Base-by-base conservation (phyloP, 2,329 filamentous ascomycete genomes). In the Xylariomycetidae sp. region DNA sequence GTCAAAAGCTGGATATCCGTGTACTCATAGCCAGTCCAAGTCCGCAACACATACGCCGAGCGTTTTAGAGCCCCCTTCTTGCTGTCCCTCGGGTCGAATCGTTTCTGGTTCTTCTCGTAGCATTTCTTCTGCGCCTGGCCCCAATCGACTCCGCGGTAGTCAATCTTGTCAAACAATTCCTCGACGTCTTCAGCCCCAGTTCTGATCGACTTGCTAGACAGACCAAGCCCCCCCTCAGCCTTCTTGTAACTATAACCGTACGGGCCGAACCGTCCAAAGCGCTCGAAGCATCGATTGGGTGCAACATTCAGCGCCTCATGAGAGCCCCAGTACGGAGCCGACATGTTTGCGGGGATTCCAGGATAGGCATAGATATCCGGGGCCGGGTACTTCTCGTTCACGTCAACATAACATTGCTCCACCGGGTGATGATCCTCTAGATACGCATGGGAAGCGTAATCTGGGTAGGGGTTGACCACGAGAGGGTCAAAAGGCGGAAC, bases 261-360 rank as follows among this genome's bases (percentile, higher is more conserved):
- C 0, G 80, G 77, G 1, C 80, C 80, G 5, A 84, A 61, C 30
- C 81, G 69, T 11, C 81, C 81, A 50, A 80, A 84, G 1, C 82
- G 70, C 48, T 86, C 82, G 50, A 82, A 85, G 55, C 82, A 86
- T n/a, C 82, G 64, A 44, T 82, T 72, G 34, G 80, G 66, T 14
- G 72, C 63, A 30, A 85, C 58, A 1, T 74, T 77, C 7, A 85
- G 54, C 41, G 77, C 53, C 13, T 76, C 66, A 47, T 83, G 77
- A 2, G 77, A 80, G 2, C 82, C 82, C 59, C 82, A 76, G 12
- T 74, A 68, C 10, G 79, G 72, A 19, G 82, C 76, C 2, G 81
- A 74, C 57, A 81, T 79, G 2, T 77, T 79, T 32, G 69, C 63
- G 2, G 78, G 75, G 4, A 85, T 64, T 19, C 80, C 82, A 3